These are phyloP conservation scores for Teunomyces pallodes DNA, from an alignment of 805 yeast genomes.

Conservation along the genomic window DNA sequence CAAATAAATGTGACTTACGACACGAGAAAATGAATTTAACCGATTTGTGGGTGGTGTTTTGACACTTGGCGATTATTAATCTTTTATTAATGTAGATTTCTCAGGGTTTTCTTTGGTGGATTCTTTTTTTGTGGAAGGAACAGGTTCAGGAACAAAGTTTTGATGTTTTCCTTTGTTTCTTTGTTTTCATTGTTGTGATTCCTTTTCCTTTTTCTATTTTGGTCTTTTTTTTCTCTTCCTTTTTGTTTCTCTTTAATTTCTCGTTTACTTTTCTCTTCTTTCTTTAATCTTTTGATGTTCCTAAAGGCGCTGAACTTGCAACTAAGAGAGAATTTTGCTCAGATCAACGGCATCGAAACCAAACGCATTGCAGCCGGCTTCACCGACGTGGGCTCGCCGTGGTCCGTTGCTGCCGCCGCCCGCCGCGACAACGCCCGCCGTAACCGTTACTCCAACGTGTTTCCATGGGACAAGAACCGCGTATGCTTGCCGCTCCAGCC, in stretches of 20 bases:
- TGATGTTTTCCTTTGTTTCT: too few relatives aligned
- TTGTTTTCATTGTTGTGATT: too few relatives aligned
- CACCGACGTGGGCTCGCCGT: not conserved
- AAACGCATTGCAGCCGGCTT: constrained; percentile 4
- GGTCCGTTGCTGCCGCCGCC: constrained; percentile 8
- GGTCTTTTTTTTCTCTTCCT: not conserved
- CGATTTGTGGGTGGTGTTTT: too few relatives aligned
- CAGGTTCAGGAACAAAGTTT: not conserved
- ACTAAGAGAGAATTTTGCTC: constrained; percentile 11
- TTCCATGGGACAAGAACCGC: constrained; percentile 40
- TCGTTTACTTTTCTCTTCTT: not conserved
- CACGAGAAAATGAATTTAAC: too few relatives aligned
- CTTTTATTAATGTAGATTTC: too few relatives aligned
- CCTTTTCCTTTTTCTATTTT: too few relatives aligned
- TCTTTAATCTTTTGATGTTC: constrained; percentile 6
- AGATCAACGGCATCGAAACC: constrained; percentile 9
- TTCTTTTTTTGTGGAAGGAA: not conserved
- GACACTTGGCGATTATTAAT: too few relatives aligned
- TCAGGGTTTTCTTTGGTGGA: too few relatives aligned
- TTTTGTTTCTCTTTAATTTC: not conserved
- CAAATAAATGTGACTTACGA: too few relatives aligned
- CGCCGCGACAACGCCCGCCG: constrained; percentile 9
- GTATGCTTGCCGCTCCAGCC: constrained; percentile 25
- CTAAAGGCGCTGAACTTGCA: constrained; percentile 6
- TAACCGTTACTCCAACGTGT: constrained; percentile 40